phyloP scores from a whole-genome alignment of 1,284 basidiomycete genomes.

The Malassezia pachydermatis region DNA sequence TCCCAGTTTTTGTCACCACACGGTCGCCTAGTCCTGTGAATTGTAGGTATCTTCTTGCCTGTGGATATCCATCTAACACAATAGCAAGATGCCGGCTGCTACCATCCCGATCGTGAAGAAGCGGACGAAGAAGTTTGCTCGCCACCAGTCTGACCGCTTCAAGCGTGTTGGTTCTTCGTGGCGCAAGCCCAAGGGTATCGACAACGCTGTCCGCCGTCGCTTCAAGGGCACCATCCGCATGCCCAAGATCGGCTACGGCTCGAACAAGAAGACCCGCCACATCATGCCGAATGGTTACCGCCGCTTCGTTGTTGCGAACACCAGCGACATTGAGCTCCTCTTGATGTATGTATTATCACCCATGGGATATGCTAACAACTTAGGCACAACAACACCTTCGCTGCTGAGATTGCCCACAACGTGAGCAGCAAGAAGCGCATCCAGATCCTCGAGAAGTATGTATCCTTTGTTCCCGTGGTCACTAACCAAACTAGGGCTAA shows the following conservation, averaged over 20 bases:
- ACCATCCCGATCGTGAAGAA: slow-evolving; percentile 48
- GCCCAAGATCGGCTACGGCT: slow-evolving; percentile 48
- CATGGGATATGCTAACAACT: too few species aligned
- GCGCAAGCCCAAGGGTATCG: slow-evolving; percentile 48
- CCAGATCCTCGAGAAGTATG: slow-evolving; percentile 73
- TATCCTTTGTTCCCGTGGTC: not conserved
- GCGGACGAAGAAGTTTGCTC: slow-evolving; percentile 46
- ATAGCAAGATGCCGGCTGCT: slow-evolving; percentile 40
- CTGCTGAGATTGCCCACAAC: slow-evolving; percentile 93
- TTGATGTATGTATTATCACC: slow-evolving; percentile 32
- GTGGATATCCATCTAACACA: not conserved
- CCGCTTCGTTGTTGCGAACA: slow-evolving; percentile 45
- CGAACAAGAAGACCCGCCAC: slow-evolving; percentile 49
- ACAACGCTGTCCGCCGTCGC: slow-evolving; percentile 43
- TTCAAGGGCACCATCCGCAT: slow-evolving; percentile 42
- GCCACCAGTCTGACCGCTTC: slow-evolving; percentile 48
- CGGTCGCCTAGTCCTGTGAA: slow-evolving; percentile 13
- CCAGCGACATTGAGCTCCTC: slow-evolving; percentile 44
- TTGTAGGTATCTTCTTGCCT: not conserved
- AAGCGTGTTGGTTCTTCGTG: slow-evolving; percentile 43
- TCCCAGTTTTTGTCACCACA: slow-evolving; percentile 11
- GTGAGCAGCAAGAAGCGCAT: slow-evolving; percentile 94
- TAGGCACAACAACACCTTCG: slow-evolving; percentile 96
- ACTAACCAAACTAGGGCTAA: slow-evolving; percentile 24
- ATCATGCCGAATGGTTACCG: slow-evolving; percentile 48